Evolutionary conservation across 805 yeast genomes (phyloP), one percentile per base, ranked within the genome.

Genomic region (Kazachstania kunashirensis): DNA sequence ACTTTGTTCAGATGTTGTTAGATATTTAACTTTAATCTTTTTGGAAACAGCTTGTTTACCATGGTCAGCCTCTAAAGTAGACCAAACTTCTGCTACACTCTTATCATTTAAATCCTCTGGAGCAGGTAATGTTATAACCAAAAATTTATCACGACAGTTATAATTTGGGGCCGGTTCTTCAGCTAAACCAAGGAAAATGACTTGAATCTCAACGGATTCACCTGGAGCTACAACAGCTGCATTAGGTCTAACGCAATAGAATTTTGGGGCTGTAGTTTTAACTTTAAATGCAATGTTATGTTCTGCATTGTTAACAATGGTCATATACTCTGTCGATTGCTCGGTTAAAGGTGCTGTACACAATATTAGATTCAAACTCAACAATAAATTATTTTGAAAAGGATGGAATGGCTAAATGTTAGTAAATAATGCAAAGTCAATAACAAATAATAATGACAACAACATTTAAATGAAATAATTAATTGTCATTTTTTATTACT

Each of bases 211-310:
- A 36, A 78, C 62, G 17, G 77, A 59, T 46, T 74, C 73, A 24
- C 94, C 92, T 11, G 97, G 88, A 20, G 67, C 68, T 39, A 92
- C 68, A 24, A 80, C 60, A 12, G 92, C 76, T 41, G 96, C 89
- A 61, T 88, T 92, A 44, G 98, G 98, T 65, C 96, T 80, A 36
- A 92, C 97, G 61, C 95, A 84, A 68, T 88, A 80, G 61, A 84
- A 68, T 61, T 84, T 88, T 43, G 98, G 98, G 8, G 97, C 96
- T 6, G 98, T 92, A 31, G 98, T 89, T 66, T 89, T 92, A 55
- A 92, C 96, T 67, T 92, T 92, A 71, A 85, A 92, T 21, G 95
- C 96, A 31, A 78, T 68, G 23, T 76, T 65, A 37, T 68, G 67
- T 12, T 73, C 60, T 28, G 79, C 66, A 49, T 77, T 79, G 59